Evolutionary conservation across 768 basidiomycete species (phyloP), one percentile per base, ranked within the genome.

Genomic region (Lyophyllum atratum): DNA sequence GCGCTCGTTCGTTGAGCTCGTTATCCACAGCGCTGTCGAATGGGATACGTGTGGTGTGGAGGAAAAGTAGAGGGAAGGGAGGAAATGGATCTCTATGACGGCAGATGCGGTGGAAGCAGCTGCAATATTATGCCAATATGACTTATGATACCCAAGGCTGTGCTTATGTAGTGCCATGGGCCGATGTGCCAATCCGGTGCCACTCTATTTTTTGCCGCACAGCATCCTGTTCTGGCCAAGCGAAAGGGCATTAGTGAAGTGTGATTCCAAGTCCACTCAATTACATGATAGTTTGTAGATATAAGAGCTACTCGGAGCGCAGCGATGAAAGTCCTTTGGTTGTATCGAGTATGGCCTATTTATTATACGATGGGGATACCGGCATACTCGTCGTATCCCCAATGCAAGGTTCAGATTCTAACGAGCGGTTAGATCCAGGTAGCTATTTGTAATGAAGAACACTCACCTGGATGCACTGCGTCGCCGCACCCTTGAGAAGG

Each of bases 381-480:
- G 4, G 84, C 84, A 61, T 84, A 87, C 66, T 95, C 93, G 53
- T 93, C 90, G 60, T 88, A 91, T n/a, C 8, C 94, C 94, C 31
- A 97, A 80, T 2, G 92, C 87, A 50, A 96, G 79, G 75, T 96
- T 97, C 68, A 97, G 74, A 70, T 97, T 97, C 89, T 95, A 64
- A 9, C 33, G 15, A 42, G 40, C 14, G 6, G 54, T 49, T 28
- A 62, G 49, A 11, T 39, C 28, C 22, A 5, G 31, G 25, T 19
- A 17, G 5, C 9, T 1, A 43, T 10, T 7, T 22, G 17, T 1
- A 22, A n/a, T n/a, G n/a, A n/a, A n/a, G n/a, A n/a, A n/a, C n/a
- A n/a, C n/a, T n/a, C n/a, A n/a, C n/a, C n/a, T 96, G 95, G 59
- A 99, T 69, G 71, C 96, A 98, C 72, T 99, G 97, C n/a, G 96